Base-by-base conservation (phyloP, 73 alveolate species). In the Halteria grandinella region DNA sequence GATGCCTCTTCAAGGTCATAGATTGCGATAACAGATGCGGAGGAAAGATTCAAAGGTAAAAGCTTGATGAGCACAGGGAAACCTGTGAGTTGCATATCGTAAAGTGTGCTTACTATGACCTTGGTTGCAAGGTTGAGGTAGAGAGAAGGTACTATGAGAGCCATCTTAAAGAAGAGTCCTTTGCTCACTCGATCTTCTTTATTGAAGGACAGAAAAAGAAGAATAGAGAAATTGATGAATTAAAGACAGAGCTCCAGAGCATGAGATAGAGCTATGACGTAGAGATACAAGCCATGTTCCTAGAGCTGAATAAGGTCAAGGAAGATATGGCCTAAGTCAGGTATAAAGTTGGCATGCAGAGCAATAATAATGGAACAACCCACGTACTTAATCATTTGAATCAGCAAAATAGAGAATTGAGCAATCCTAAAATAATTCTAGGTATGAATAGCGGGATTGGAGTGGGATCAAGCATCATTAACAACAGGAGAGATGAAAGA, bases 21-120 rank as follows among this genome's bases (percentile, higher is more conserved):
- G 63, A 66, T 34, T 93, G 98, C 59, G 90, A 87, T 0, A 86
- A 82, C 54, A 49, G 69, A 28, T 93, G 98, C 55, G 96, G 94
- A 11, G 72, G 55, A 7, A 49, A 39, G 33, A 36, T 85, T 14
- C 82, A 89, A 72, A 71, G 93, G 63, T 79, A 79, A 27, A 50
- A 57, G 17, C 31, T 80, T 0, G 85, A 79, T 10, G 23, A 55
- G 23, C 98, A 93, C 55, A 48, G 58, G 33, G 88, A 71, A 15
- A 31, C 18, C 11, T 93, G 98, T 54, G 75, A 75, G 37, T 69
- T 45, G 33, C 47, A 83, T 48, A 49, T 57, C 24, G 87, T 89
- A 15, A 70, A 86, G 34, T 93, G 98, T 39, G 87, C 97, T 14
- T 93, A 86, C 69, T 74, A 72, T 66, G 84, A 70, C 27, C 66